Percentiles rank a stretch among this genome's conserved stretches.
These are phyloP conservation scores for Solanum chmielewskii DNA, from an alignment of 257 asterid genomes.

Conservation along the genomic window DNA sequence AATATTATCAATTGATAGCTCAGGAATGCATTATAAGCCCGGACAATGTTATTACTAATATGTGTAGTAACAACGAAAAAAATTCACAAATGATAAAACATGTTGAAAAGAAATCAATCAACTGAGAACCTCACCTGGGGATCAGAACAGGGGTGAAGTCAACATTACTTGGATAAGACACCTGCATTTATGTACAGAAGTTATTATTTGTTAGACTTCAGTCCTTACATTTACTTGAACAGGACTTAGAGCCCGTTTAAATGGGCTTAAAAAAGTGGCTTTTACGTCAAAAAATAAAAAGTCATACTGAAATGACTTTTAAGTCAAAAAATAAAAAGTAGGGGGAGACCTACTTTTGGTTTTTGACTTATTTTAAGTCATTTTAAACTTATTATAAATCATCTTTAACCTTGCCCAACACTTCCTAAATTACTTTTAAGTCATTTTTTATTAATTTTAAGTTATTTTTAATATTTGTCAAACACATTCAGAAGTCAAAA, in stretches of 20 bases:
- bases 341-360: too few species aligned
- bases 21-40: not conserved
- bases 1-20: not conserved
- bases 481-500: too few species aligned
- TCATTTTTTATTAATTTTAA: too few species aligned
- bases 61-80: not conserved
- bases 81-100: not conserved
- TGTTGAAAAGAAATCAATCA: not conserved
- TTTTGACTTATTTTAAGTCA: too few species aligned
- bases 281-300: too few species aligned
- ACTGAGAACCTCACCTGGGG: constrained; percentile 39
- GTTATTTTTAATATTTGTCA: too few species aligned
- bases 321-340: too few species aligned
- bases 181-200: constrained; percentile 38
- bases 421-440: too few species aligned
- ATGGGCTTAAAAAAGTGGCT: too few species aligned
- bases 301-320: too few species aligned
- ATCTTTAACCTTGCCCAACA: too few species aligned
- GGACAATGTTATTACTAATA: not conserved
- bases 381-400: too few species aligned
- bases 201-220: not conserved
- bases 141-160: constrained; percentile 49
- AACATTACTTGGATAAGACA: constrained; percentile 67
- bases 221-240: not conserved
- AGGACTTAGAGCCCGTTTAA: not conserved